phyloP scores from a whole-genome alignment of 2,329 filamentous ascomycete genomes.

The Aspergillus sp. region DNA sequence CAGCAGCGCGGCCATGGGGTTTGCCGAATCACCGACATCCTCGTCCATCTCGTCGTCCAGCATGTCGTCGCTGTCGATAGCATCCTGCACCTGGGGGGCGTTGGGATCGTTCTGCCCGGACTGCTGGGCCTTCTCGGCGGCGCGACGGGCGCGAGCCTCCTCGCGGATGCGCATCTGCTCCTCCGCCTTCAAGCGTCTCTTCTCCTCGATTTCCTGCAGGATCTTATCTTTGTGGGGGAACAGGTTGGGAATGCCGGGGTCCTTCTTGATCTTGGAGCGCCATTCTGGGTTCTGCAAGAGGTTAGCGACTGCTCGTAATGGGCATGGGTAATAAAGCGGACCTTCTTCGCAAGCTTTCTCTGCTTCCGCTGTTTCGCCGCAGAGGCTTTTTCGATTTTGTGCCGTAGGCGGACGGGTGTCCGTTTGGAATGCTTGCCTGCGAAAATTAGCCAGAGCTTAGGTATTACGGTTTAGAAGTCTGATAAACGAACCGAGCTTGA shows the following conservation, averaged over 20 bases:
- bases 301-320: slow-evolving; percentile 10
- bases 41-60: slow-evolving; percentile 45
- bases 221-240: slow-evolving; percentile 98
- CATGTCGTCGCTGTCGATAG: slow-evolving; percentile 54
- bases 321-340: too few relatives aligned
- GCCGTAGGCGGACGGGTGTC: slow-evolving; percentile 78
- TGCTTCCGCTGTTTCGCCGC: slow-evolving; percentile 87
- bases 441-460: slow-evolving; percentile 5
- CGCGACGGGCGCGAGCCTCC: slow-evolving; percentile 52
- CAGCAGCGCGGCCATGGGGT: slow-evolving; percentile 46
- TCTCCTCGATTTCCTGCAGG: slow-evolving; percentile 90
- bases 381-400: slow-evolving; percentile 95
- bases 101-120: slow-evolving; percentile 30
- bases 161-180: slow-evolving; percentile 71
- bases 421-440: slow-evolving; percentile 94
- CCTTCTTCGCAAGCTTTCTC: slow-evolving; percentile 84
- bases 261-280: slow-evolving; percentile 93
- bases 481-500: slow-evolving; percentile 38
- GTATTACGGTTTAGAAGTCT: background rate
- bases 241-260: slow-evolving; percentile 93
- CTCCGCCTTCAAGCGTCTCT: slow-evolving; percentile 75
- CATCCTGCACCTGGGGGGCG: slow-evolving; percentile 25
- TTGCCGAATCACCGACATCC: slow-evolving; percentile 45
- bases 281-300: slow-evolving; percentile 80
- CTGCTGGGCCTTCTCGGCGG: slow-evolving; percentile 37